Conservation (phyloP, 441 rosid species). For the Populus tomentosa region DNA sequence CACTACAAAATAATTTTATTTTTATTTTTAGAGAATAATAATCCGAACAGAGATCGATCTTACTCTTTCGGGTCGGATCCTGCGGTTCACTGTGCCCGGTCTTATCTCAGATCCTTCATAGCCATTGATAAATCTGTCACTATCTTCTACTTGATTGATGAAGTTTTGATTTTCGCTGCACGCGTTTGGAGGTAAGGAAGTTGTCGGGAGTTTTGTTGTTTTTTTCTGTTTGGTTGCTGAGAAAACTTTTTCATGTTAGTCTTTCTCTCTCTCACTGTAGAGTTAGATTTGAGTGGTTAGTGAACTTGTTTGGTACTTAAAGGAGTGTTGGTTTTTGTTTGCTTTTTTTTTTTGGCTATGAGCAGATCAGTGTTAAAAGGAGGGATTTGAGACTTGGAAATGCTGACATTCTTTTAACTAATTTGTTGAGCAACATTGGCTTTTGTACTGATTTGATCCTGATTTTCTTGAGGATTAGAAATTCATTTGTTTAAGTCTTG, state of each 20-base stretch:
- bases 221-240: slow-evolving; percentile 22
- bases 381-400: slow-evolving; percentile 6
- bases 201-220: background rate
- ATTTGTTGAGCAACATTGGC: background rate
- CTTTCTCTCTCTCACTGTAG: background rate
- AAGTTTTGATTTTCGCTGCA: slow-evolving; percentile 28
- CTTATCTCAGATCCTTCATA: slow-evolving; percentile 24
- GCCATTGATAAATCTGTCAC: slow-evolving; percentile 15
- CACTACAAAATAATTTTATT: background rate
- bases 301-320: background rate
- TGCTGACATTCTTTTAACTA: background rate
- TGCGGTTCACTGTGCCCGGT: background rate
- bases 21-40: background rate
- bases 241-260: background rate
- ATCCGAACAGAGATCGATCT: background rate
- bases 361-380: slow-evolving; percentile 31
- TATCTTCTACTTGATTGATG: slow-evolving; percentile 20
- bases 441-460: background rate
- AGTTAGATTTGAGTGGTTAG: background rate
- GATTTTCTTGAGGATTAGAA: background rate
- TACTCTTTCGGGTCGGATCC: background rate
- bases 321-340: background rate
- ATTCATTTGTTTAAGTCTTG: background rate
- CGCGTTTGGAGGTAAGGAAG: slow-evolving; percentile 28
- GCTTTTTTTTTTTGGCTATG: slow-evolving; percentile 2